Conservation (phyloP, 2,329 filamentous ascomycete species). For the Sordariomycetes sp. region DNA sequence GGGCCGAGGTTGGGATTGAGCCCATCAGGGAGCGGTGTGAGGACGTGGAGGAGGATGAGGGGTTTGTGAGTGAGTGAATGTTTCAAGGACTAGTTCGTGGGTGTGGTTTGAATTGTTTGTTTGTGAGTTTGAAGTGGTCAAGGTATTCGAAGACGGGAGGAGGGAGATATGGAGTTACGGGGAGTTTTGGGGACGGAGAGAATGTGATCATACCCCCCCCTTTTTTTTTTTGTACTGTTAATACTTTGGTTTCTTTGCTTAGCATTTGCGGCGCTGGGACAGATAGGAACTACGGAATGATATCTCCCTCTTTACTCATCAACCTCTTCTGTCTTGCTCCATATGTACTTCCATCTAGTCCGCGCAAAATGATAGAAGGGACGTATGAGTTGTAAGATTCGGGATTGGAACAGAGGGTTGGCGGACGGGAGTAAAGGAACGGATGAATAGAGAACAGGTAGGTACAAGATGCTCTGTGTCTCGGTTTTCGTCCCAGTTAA, state of each 20-base stretch:
- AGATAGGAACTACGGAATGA: neutral
- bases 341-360: neutral
- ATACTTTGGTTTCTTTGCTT: neutral
- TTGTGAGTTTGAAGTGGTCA: neutral
- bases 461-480: no score
- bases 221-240: neutral
- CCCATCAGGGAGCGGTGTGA: conserved; percentile 12
- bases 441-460: no score
- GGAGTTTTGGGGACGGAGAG: neutral
- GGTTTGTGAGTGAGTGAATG: conserved; percentile 17
- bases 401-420: no score
- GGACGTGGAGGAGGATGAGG: conserved; percentile 16
- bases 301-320: neutral
- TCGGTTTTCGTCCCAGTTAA: no score
- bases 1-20: conserved; percentile 34
- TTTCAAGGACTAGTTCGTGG: neutral
- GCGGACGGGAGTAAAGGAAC: no score
- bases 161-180: neutral
- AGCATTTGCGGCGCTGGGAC: neutral
- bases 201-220: neutral
- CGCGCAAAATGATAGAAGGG: no score
- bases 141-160: neutral
- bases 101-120: neutral
- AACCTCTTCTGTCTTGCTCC: neutral
- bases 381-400: no score